Evolutionary conservation across 768 basidiomycete species (phyloP).

Genomic region (Trametes cubensis): DNA sequence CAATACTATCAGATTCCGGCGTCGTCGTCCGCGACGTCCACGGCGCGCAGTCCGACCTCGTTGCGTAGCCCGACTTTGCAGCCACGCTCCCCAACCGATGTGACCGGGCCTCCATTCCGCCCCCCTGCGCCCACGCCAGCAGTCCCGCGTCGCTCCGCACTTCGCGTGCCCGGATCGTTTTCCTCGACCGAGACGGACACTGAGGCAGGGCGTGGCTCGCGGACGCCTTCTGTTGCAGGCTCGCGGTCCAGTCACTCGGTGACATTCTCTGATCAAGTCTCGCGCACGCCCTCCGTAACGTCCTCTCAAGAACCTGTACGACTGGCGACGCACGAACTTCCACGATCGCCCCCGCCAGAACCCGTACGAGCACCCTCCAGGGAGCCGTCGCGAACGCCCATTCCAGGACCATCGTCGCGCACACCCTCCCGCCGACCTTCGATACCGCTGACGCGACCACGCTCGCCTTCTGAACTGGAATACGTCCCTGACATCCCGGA

Average conservation of each 20-base stretch:
- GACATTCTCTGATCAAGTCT: background rate
- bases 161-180: slow-evolving; percentile 32
- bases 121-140: slow-evolving; percentile 6
- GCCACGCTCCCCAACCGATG: slow-evolving; percentile 10
- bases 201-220: slow-evolving; percentile 3
- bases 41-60: slow-evolving; percentile 23
- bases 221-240: slow-evolving; percentile 6
- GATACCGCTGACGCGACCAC: slow-evolving; percentile 3
- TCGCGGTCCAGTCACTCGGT: slow-evolving; percentile 7
- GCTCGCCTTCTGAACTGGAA: slow-evolving; percentile 32
- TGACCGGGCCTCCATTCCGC: background rate
- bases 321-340: background rate
- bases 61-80: slow-evolving; percentile 7
- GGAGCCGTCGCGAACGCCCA: slow-evolving; percentile 2
- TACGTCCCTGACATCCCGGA: slow-evolving; percentile 32
- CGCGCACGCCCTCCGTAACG: slow-evolving; percentile 18
- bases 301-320: slow-evolving; percentile 20
- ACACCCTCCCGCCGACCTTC: slow-evolving; percentile 1
- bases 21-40: slow-evolving; percentile 18
- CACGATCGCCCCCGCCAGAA: background rate
- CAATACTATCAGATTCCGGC: slow-evolving; percentile 26
- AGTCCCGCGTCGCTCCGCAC: slow-evolving; percentile 25
- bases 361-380: background rate
- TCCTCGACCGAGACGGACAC: slow-evolving; percentile 28
- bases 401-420: background rate